Evolutionary conservation across 257 asterid genomes (phyloP), one percentile per base, ranked within the genome.

Genomic region (Scutellaria minor): DNA sequence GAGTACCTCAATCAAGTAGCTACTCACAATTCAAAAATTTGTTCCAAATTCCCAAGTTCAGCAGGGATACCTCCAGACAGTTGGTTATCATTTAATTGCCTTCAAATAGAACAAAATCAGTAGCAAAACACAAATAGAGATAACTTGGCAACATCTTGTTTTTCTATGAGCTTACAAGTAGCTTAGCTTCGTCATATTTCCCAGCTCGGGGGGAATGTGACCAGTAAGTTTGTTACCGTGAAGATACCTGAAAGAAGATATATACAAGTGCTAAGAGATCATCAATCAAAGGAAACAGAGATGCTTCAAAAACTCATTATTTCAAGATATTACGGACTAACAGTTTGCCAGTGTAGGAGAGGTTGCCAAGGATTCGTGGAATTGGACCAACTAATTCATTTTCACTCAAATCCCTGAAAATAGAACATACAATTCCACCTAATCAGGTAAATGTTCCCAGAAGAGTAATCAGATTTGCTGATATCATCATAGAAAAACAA

Each of bases 181-280:
- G 76, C 98, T 92, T 47, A 95, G 97, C 74, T 83, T 88, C 14
- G 99, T 66, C 98, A 95, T 90, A 74, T 95, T 95, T 71, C 99
- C 99, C 72, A 95, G 83, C 82, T 95, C 96, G 2, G 90, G 85
- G 46, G 99, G 99, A 31, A 95, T 87, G 10, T 79, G 73, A 48
- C 99, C 99, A 6, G 96, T 79, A 51, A 95, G 96, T 77, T 86
- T 95, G 89, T 95, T 95, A n/a, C 98, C 98, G 52, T 95, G 99
- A 31, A 95, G 97, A 77, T 95, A 95, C 80, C 99, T 95, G 66
- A 15, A 27, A 41, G 14, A 9, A 73, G 42, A 53, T 3, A 47
- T 24, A 9, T 24, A 9, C 18, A 9, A 35, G 59, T 12, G 40
- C 6, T 74, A 15, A 56, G 39, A 45, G 37, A 31, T 31, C 37